Evolutionary conservation across 192 early-diverging fungal species (phyloP).

Genomic region (Rhizophagus sp.): DNA sequence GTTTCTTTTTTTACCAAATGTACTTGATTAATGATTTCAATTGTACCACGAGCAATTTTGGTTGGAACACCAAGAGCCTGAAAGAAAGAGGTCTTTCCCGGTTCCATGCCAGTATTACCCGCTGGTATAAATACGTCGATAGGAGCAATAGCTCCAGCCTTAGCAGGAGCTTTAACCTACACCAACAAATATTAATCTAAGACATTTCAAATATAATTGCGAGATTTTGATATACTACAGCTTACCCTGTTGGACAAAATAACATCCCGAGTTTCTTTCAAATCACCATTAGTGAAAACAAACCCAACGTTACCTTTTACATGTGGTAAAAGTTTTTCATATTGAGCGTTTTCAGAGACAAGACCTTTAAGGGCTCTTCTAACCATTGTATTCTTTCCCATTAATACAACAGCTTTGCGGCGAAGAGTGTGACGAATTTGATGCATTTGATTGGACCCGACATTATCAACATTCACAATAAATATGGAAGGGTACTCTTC

Average conservation of each 20-base stretch:
- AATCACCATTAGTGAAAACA: slow-evolving; percentile 98
- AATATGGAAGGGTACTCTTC: slow-evolving; percentile 96
- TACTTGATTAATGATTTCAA: slow-evolving; percentile 98
- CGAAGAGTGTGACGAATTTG: slow-evolving; percentile 91
- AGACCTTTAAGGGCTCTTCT: slow-evolving; percentile 75
- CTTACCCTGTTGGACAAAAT: slow-evolving; percentile 92
- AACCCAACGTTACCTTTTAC: slow-evolving; percentile 98
- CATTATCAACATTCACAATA: slow-evolving; percentile 99
- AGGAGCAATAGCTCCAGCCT: slow-evolving; percentile 93
- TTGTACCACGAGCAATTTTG: slow-evolving; percentile 99
- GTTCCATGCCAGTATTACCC: slow-evolving; percentile 99
- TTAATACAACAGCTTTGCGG: slow-evolving; percentile 88
- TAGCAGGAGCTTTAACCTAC: slow-evolving; percentile 81
- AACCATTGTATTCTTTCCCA: slow-evolving; percentile 99
- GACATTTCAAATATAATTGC: not conserved
- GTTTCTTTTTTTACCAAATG: slow-evolving; percentile 85
- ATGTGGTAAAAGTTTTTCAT: slow-evolving; percentile 79
- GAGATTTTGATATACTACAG: not conserved
- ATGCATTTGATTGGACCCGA: slow-evolving; percentile 99
- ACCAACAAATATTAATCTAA: not conserved
- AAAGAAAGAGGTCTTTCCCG: slow-evolving; percentile 99
- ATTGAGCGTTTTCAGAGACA: slow-evolving; percentile 75
- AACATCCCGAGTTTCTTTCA: slow-evolving; percentile 91
- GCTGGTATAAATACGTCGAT: slow-evolving; percentile 91
- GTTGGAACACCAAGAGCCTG: slow-evolving; percentile 99